phyloP scores from a whole-genome alignment of 495 filamentous ascomycete species.

The Aspergillus sclerotioniger region DNA sequence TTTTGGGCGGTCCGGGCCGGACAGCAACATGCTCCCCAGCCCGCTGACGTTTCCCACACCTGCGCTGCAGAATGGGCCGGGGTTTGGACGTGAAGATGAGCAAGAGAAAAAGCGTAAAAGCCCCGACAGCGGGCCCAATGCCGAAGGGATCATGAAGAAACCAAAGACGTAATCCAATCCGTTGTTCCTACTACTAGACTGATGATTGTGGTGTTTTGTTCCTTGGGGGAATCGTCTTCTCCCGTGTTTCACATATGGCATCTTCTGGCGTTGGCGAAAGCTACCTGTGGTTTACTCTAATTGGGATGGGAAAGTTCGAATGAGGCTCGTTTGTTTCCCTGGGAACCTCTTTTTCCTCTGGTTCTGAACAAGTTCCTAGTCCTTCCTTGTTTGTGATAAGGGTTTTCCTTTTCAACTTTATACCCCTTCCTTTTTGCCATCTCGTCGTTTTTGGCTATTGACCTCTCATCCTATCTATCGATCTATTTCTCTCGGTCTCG shows the following conservation, averaged over 20 bases:
- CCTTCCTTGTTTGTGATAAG: conserved; percentile 4
- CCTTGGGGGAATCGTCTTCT: not conserved
- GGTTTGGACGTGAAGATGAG: conserved; percentile 61
- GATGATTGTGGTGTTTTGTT: conserved; percentile 12
- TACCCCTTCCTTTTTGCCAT: conserved; percentile 4
- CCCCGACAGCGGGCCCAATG: conserved; percentile 44
- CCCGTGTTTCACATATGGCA: conserved; percentile 6
- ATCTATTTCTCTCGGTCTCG: not conserved
- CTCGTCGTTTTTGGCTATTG: conserved; percentile 1
- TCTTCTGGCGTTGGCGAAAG: conserved; percentile 3
- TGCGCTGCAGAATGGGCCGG: conserved; percentile 66
- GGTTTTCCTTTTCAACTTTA: conserved; percentile 11
- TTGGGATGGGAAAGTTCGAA: not conserved
- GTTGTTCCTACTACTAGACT: conserved; percentile 2
- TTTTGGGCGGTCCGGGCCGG: conserved; percentile 59
- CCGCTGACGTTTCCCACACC: conserved; percentile 91
- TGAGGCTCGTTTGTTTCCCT: not conserved
- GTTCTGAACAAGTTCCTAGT: not conserved
- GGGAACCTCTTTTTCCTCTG: not conserved
- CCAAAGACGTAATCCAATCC: conserved; percentile 40
- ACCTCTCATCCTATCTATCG: not conserved
- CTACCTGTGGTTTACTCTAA: not conserved
- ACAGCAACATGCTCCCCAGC: conserved; percentile 82
- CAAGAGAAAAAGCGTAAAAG: conserved; percentile 54
- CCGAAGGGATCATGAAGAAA: conserved; percentile 45